Base-by-base conservation (phyloP, 306 rosid species). In the Inga leiocalycina region DNA sequence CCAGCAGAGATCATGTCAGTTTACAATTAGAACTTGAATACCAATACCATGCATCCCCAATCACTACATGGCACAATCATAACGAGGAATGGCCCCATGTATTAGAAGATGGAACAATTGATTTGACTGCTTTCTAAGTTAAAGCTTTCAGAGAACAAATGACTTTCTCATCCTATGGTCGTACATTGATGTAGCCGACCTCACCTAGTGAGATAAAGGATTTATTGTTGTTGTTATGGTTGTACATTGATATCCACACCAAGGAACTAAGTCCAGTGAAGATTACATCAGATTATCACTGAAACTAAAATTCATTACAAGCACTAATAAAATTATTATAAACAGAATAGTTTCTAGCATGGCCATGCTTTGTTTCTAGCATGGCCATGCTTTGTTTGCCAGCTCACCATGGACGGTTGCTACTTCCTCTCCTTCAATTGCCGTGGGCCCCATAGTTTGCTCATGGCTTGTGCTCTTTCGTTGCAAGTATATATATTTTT, bases 271-370 rank as follows among this genome's bases (percentile, higher is more conserved):
- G 19, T 30, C 41, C 71, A 32, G n/a, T 32, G 10, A 65, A 65
- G 43, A 65, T 32, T 65, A 32, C 11, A 32, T 32, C 71, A 65
- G 20, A 1, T 32, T 2, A 32, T 34, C 2, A 6, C 34, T 65
- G 39, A 41, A 32, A 65, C n/a, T 14, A 32, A 65, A 30, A 65
- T 65, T 32, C 37, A 65, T 65, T 30, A 20, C 43, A 15, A 65
- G 43, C 41, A 13, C 41, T 30, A 76, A 67, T 71, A 65, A 46
- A 80, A 77, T 71, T 45, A 81, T 35, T 64, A 72, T 49, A 30
- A 24, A 39, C 77, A 77, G 54, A 27, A 71, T 48, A 82, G 77
- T 24, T 57, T 59, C 62, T 24, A 78, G 81, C 30, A 76, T 30
- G 0, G 32, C 22, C 32, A 77, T 52, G 56, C 48, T 48, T 73